Evolutionary conservation across 2,329 filamentous ascomycete genomes (phyloP).

Genomic region (Penicillium sp.): DNA sequence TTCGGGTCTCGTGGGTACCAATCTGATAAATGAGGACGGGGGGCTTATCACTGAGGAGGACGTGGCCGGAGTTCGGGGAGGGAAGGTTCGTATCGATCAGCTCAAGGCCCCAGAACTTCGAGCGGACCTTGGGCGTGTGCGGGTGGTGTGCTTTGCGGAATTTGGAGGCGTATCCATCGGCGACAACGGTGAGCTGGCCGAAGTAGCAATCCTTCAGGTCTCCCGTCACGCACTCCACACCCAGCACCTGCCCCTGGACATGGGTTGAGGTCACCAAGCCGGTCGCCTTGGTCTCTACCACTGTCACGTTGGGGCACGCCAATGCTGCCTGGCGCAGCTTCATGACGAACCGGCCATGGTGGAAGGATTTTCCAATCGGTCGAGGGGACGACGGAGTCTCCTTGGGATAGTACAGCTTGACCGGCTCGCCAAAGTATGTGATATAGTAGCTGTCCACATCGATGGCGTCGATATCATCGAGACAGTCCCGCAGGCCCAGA

Average conservation of each 20-base stretch:
- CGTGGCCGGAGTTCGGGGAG: conserved; percentile 75
- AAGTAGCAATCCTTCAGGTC: conserved; percentile 77
- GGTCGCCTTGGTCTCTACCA: conserved; percentile 86
- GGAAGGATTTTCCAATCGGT: conserved; percentile 79
- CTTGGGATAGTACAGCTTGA: conserved; percentile 76
- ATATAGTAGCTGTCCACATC: conserved; percentile 85
- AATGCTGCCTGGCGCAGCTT: conserved; percentile 75
- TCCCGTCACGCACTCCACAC: conserved; percentile 73
- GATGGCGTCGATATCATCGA: conserved; percentile 87
- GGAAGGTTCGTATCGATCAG: conserved; percentile 84
- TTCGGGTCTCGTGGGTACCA: conserved; percentile 88
- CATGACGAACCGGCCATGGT: conserved; percentile 91
- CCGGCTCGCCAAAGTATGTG: conserved; percentile 73
- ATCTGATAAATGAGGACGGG: conserved; percentile 97
- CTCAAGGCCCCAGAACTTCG: conserved; percentile 92
- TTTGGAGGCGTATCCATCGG: conserved; percentile 89
- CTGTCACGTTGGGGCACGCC: conserved; percentile 77
- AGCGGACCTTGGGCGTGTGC: conserved; percentile 68
- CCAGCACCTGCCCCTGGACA: conserved; percentile 69
- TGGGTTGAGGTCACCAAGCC: conserved; percentile 71
- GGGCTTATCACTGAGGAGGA: conserved; percentile 74
- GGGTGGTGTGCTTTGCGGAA: conserved; percentile 80
- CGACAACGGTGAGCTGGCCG: conserved; percentile 81
- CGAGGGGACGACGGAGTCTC: conserved; percentile 51
- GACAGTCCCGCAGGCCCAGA: conserved; percentile 76